phyloP scores from a whole-genome alignment of 1,139 yeast genomes.

The Pichia sp. region DNA sequence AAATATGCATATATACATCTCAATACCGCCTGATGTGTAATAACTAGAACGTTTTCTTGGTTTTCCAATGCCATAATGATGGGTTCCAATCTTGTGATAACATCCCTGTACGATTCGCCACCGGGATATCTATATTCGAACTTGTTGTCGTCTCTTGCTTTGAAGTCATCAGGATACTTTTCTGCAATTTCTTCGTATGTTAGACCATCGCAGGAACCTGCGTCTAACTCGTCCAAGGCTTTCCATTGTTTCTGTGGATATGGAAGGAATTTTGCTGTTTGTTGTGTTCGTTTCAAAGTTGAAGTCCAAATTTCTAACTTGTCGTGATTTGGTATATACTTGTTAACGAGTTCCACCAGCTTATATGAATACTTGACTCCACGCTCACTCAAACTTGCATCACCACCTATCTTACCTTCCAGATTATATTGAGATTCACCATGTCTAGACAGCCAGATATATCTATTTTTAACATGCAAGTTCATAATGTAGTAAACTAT shows the following conservation, averaged over 20 bases:
- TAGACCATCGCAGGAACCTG: constrained; percentile 96
- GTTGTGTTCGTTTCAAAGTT: constrained; percentile 86
- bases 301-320: constrained; percentile 95
- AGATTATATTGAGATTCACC: constrained; percentile 92
- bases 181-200: constrained; percentile 84
- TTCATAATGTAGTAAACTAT: constrained; percentile 96
- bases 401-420: constrained; percentile 95
- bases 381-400: constrained; percentile 78
- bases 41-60: constrained; percentile 90
- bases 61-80: constrained; percentile 97
- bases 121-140: constrained; percentile 95
- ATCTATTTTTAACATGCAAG: constrained; percentile 84
- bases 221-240: constrained; percentile 94
- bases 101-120: constrained; percentile 95
- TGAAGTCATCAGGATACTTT: constrained; percentile 87
- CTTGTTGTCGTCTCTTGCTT: constrained; percentile 92
- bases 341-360: constrained; percentile 70
- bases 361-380: constrained; percentile 83
- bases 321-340: constrained; percentile 61
- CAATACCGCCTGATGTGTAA: constrained; percentile 95
- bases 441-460: constrained; percentile 90
- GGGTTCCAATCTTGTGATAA: constrained; percentile 90
- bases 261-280: constrained; percentile 80
- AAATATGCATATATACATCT: constrained; percentile 96
- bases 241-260: constrained; percentile 90